Conservation (phyloP, 805 yeast genomes). For the Ogataea minuta region DNA sequence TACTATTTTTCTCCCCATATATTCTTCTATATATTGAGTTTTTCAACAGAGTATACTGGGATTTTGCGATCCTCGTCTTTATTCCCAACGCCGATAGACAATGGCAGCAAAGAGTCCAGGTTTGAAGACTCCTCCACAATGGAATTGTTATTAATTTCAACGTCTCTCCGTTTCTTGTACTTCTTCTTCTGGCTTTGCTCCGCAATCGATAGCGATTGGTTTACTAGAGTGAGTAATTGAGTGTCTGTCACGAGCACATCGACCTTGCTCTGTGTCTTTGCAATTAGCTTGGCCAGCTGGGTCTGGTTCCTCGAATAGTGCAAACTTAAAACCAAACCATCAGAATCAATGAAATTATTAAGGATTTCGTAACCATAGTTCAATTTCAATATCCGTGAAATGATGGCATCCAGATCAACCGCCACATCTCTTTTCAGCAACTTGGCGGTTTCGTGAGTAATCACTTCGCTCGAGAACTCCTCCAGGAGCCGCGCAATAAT, state of each 20-base stretch:
- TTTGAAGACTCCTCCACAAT: constrained; percentile 28
- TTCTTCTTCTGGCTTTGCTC: constrained; percentile 20
- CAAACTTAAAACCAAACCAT: constrained; percentile 65
- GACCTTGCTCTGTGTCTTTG: constrained; percentile 42
- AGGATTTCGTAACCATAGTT: constrained; percentile 61
- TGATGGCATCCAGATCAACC: constrained; percentile 40
- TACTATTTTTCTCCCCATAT: not conserved
- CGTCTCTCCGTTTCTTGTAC: constrained; percentile 27
- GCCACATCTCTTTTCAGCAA: constrained; percentile 33
- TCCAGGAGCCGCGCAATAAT: constrained; percentile 62
- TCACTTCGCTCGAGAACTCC: constrained; percentile 60
- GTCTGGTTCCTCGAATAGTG: constrained; percentile 47
- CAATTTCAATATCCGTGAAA: constrained; percentile 44
- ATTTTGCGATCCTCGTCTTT: constrained; percentile 41
- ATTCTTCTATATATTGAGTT: constrained; percentile 35
- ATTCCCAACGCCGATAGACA: constrained; percentile 25
- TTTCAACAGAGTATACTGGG: constrained; percentile 58
- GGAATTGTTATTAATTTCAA: constrained; percentile 30
- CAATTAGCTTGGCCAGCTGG: constrained; percentile 44
- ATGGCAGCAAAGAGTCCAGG: constrained; percentile 25
- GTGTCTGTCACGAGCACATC: constrained; percentile 38
- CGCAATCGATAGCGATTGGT: constrained; percentile 39
- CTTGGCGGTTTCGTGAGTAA: constrained; percentile 47
- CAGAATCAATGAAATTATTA: constrained; percentile 65
- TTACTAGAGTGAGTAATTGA: constrained; percentile 46